Base-by-base conservation (phyloP, 371 early-diverging fungal species). In the Haplosporangium sp. region DNA sequence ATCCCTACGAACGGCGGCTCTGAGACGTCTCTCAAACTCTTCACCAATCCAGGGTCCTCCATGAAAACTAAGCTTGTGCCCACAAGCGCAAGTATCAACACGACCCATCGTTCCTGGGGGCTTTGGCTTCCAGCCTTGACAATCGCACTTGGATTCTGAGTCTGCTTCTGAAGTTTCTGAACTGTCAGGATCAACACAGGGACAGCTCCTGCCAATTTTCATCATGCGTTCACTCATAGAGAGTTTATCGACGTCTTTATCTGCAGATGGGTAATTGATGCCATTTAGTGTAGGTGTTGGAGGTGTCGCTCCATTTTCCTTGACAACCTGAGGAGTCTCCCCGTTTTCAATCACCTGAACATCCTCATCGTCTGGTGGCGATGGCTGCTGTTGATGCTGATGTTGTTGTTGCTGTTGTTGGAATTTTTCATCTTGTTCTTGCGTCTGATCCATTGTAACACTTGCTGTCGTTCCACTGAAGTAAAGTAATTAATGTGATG, bases 201-300 rank as follows among this genome's bases (percentile, higher is more conserved):
- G 85, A 65, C 86, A 83, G 61, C 84, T 85, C n/a, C 86, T 73
- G 56, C 85, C 88, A 48, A 88, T 72, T 34, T 86, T 83, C 53
- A 74, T 69, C 64, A 83, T 83, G 34, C 87, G 85, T 69, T 88
- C 86, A 60, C 83, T 83, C 58, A 69, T 74, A 13, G 82, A 67
- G 35, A 84, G 65, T 17, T 70, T 58, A 17, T 76, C 82, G 9
- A 77, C 27, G 10, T 69, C 52, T 61, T 77, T 84, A 35, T 74
- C 69, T 35, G 77, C 77, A 35, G 82, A 76, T 34, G 84, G 84
- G 52, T 84, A 84, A 58, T 55, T 74, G 56, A 69, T 35, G 17
- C 69, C 75, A 63, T 69, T 74, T 5, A 47, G 6, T 10, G 62
- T 39, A 15, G 65, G 44, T 11, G 69, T 56, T 38, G 69, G 50